Conservation (phyloP, 192 early-diverging fungal genomes). For the Coemansia sp. region DNA sequence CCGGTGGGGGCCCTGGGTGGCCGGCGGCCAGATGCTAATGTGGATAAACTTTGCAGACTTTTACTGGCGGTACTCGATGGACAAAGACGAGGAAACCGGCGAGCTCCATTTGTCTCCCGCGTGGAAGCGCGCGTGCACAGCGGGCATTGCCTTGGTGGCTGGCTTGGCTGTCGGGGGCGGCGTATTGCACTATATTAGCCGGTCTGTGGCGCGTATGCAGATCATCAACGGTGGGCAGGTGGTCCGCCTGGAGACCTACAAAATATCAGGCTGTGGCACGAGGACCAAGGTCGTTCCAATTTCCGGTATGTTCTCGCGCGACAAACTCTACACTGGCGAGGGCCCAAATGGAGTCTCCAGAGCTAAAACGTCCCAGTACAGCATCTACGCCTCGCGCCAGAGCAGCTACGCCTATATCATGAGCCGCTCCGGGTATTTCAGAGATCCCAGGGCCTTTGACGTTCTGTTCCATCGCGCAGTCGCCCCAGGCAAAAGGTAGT, state of each 20-base stretch:
- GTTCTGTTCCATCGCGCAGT: conserved; percentile 29
- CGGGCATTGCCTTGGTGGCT: conserved; percentile 24
- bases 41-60: conserved; percentile 54
- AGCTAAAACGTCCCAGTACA: conserved; percentile 32
- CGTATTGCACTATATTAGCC: conserved; percentile 36
- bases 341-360: conserved; percentile 29
- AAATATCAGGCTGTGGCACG: conserved; percentile 25
- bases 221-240: conserved; percentile 17
- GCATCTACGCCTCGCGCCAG: conserved; percentile 17
- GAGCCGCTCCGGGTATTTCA: conserved; percentile 39
- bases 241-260: conserved; percentile 37
- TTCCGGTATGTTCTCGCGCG: conserved; percentile 23
- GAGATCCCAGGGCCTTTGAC: conserved; percentile 29
- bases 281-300: conserved; percentile 13
- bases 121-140: conserved; percentile 43
- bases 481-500: neutral
- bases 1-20: conserved; percentile 47
- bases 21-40: conserved; percentile 41
- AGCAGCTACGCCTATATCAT: conserved; percentile 31
- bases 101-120: conserved; percentile 17
- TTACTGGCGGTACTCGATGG: conserved; percentile 47
- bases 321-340: conserved; percentile 31
- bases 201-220: conserved; percentile 33
- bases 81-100: conserved; percentile 38
- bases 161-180: conserved; percentile 36